These are phyloP conservation scores for Centella asiatica DNA, from an alignment of 129 eudicot species.

Conservation along the genomic window DNA sequence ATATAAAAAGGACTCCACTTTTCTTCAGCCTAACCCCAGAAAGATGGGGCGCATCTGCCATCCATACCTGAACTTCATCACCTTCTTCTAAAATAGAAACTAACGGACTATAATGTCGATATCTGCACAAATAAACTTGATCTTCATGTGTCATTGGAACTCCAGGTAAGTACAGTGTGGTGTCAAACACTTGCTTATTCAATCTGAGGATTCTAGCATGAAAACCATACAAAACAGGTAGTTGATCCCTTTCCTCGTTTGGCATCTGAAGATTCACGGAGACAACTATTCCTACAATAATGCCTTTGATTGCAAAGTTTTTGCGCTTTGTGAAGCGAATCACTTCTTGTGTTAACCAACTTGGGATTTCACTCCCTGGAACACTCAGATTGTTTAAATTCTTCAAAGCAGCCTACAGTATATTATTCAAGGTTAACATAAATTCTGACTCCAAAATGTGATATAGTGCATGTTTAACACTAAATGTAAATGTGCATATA, in stretches of 20 bases:
- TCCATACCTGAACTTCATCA: conserved; percentile 21
- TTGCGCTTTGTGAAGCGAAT: conserved; percentile 16
- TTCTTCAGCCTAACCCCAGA: conserved; percentile 26
- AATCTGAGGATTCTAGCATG: conserved; percentile 26
- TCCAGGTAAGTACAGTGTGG: conserved; percentile 12
- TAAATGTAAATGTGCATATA: neutral
- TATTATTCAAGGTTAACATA: neutral
- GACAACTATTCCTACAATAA: conserved; percentile 24
- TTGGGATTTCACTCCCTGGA: conserved; percentile 34
- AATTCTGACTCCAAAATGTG: neutral
- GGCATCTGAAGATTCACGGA: conserved; percentile 15
- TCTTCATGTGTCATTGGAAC: conserved; percentile 23
- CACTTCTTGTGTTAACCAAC: conserved; percentile 20
- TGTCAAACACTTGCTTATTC: neutral
- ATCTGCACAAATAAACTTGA: conserved; percentile 28
- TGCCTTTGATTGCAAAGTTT: conserved; percentile 17
- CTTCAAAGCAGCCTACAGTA: conserved; percentile 26
- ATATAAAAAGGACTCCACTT: conserved; percentile 26
- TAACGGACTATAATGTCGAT: conserved; percentile 12
- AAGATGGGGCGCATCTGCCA: neutral
- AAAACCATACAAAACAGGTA: conserved; percentile 15
- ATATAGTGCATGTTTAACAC: neutral
- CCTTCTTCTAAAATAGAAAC: conserved; percentile 28
- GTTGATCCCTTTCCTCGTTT: conserved; percentile 13
- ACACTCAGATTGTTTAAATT: conserved; percentile 16